Evolutionary conservation across 805 yeast genomes (phyloP).

Genomic region (Candida patagonica): DNA sequence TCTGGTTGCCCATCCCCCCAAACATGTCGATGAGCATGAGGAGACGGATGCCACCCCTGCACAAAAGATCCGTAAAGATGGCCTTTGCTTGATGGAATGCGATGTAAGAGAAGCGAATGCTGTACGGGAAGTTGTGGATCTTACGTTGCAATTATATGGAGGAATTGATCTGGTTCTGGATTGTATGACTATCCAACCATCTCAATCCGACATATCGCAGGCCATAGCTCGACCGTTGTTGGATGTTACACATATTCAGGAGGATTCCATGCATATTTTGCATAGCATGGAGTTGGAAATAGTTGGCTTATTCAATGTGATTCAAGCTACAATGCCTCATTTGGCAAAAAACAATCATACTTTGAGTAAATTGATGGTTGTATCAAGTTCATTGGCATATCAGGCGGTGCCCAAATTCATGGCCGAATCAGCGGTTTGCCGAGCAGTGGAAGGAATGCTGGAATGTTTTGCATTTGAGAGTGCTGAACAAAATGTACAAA

Average conservation of each 20-base stretch:
- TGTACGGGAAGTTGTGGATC: conserved; percentile 15
- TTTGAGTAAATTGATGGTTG: conserved; percentile 7
- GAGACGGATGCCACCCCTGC: not conserved
- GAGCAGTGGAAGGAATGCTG: conserved; percentile 27
- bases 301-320: conserved; percentile 20
- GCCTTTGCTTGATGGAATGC: too few relatives aligned
- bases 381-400: conserved; percentile 19
- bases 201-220: not conserved
- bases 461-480: conserved; percentile 24
- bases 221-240: not conserved
- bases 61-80: too few relatives aligned
- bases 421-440: conserved; percentile 23
- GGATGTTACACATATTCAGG: conserved; percentile 4
- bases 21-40: not conserved
- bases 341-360: conserved; percentile 2
- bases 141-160: conserved; percentile 16
- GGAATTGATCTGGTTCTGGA: conserved; percentile 20
- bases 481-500: conserved; percentile 13
- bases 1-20: not conserved
- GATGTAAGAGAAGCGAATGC: conserved; percentile 3
- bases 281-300: conserved; percentile 22
- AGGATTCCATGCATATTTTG: conserved; percentile 21
- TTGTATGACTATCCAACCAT: conserved; percentile 2
- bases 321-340: conserved; percentile 19
- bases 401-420: conserved; percentile 25